Percentiles rank a stretch among this genome's conserved stretches.
Evolutionary conservation across 495 filamentous ascomycete genomes (phyloP).

Genomic region (Astrothelium subdiscretum): DNA sequence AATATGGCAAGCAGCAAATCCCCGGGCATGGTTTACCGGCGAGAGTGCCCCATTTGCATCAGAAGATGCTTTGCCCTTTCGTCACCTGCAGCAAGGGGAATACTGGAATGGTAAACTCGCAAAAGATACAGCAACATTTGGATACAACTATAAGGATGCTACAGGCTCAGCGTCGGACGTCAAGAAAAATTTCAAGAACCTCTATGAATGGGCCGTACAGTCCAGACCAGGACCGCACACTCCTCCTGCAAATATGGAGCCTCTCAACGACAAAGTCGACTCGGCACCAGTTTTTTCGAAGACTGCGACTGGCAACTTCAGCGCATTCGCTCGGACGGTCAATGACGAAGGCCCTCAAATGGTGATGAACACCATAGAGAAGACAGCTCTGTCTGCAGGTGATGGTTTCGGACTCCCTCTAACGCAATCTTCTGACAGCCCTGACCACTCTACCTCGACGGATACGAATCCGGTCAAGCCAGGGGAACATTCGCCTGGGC

Average conservation of each 20-base stretch:
- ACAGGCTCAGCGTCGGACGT: not conserved
- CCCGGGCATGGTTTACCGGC: not conserved
- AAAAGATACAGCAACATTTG: not conserved
- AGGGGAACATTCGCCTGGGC: not conserved
- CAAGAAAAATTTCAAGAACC: not conserved
- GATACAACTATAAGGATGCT: not conserved
- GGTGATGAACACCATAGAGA: not conserved
- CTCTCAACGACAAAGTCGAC: not conserved
- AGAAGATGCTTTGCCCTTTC: not conserved
- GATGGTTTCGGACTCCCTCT: not conserved
- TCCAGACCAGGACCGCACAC: not conserved
- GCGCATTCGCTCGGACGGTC: not conserved
- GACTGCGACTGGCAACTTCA: not conserved
- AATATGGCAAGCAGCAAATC: not conserved
- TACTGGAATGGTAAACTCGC: not conserved
- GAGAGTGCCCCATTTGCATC: not conserved
- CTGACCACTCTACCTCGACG: not conserved
- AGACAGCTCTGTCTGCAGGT: not conserved
- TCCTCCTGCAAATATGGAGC: not conserved
- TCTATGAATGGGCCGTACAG: not conserved
- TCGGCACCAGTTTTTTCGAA: not conserved
- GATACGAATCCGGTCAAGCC: not conserved
- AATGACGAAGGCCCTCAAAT: not conserved
- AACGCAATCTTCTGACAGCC: not conserved
- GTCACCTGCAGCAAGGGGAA: not conserved